phyloP scores from a whole-genome alignment of 352 stramenopile species.

The Saprolegnia parasitica region DNA sequence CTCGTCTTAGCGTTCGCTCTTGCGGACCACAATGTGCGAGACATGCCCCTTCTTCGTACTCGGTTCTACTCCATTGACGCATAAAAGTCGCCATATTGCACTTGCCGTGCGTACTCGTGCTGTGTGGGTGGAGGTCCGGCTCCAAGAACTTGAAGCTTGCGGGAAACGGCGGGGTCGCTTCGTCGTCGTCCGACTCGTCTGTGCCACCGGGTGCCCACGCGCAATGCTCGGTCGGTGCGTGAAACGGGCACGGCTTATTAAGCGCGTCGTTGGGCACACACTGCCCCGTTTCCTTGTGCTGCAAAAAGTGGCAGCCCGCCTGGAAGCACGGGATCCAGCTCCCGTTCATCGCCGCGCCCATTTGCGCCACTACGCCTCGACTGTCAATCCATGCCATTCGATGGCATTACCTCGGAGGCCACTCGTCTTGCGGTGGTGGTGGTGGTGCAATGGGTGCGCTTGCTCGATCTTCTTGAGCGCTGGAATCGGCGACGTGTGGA shows the following conservation, averaged over 20 bases:
- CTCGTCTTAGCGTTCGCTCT: constrained; percentile 17
- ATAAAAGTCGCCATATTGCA: background rate
- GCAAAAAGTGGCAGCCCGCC: constrained; percentile 71
- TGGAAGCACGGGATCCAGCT: constrained; percentile 43
- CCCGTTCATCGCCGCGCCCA: background rate
- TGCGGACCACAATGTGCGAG: constrained; percentile 25
- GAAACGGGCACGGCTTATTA: constrained; percentile 27
- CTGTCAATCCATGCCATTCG: background rate
- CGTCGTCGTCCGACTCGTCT: constrained; percentile 27
- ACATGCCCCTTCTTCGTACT: background rate
- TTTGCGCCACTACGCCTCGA: background rate
- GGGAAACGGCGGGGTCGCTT: constrained; percentile 50
- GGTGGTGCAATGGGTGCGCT: background rate
- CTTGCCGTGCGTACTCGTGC: background rate
- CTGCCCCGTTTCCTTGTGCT: constrained; percentile 63
- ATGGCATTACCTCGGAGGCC: constrained; percentile 20
- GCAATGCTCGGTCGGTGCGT: background rate
- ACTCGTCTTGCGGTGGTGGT: constrained; percentile 4
- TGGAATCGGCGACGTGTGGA: constrained; percentile 35
- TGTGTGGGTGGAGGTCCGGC: background rate
- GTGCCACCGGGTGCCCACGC: constrained; percentile 17
- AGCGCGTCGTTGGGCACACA: constrained; percentile 33
- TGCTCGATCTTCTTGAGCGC: constrained; percentile 45
- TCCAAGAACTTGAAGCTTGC: constrained; percentile 68
- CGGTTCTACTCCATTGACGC: background rate